These are phyloP conservation scores for Pistacia integerrima DNA, from an alignment of 345 rosid genomes.

Conservation along the genomic window DNA sequence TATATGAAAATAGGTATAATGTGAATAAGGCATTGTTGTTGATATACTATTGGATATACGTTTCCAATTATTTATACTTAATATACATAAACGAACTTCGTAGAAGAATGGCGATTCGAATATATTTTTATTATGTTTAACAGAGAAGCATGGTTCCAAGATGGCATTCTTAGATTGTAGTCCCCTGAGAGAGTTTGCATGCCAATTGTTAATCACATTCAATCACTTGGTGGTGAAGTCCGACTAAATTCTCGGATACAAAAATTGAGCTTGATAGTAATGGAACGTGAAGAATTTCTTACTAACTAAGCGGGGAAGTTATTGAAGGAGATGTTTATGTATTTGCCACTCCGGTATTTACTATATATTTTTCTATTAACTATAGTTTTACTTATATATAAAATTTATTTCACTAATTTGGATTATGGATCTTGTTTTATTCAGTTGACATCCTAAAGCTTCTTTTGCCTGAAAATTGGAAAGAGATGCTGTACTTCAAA, in stretches of 20 bases:
- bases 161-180: constrained; percentile 98
- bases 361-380: neutral
- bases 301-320: constrained; percentile 60
- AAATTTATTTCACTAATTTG: constrained; percentile 23
- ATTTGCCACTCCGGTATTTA: constrained; percentile 89
- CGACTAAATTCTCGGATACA: constrained; percentile 71
- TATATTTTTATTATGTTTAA: constrained; percentile 14
- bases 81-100: neutral
- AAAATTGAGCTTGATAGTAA: constrained; percentile 79
- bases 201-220: constrained; percentile 80
- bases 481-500: constrained; percentile 78
- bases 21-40: neutral
- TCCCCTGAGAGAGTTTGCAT: constrained; percentile 95
- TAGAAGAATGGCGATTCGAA: constrained; percentile 17
- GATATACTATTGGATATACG: neutral
- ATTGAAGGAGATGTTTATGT: constrained; percentile 89
- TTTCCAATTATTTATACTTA: neutral
- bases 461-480: constrained; percentile 82
- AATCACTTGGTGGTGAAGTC: constrained; percentile 83
- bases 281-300: constrained; percentile 79
- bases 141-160: constrained; percentile 97
- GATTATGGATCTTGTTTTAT: constrained; percentile 20
- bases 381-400: neutral
- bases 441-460: constrained; percentile 92
- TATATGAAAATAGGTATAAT: neutral